Conservation (phyloP, 371 early-diverging fungal species). For the Mortierella sp. region DNA sequence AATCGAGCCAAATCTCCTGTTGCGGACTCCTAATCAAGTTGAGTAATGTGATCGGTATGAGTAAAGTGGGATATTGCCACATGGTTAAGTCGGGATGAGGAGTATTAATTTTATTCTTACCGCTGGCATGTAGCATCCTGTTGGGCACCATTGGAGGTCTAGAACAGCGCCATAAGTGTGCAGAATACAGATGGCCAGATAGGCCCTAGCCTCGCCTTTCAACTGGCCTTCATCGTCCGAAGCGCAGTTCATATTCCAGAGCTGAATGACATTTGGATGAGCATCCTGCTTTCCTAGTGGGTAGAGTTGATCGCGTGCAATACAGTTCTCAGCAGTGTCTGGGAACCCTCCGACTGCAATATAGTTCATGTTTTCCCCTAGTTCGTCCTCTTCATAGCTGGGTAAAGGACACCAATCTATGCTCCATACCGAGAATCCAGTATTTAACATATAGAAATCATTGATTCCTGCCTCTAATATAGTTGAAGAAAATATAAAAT, state of each 20-base stretch:
- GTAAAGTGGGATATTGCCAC: neutral
- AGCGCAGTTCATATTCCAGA: constrained; percentile 45
- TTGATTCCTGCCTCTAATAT: constrained; percentile 25
- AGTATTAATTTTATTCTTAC: constrained; percentile 18
- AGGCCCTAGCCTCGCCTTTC: constrained; percentile 12
- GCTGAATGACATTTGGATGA: constrained; percentile 48
- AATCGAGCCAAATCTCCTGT: constrained; percentile 18
- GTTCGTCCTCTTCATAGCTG: neutral
- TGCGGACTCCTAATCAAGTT: constrained; percentile 10
- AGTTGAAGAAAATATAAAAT: neutral
- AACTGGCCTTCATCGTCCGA: constrained; percentile 26
- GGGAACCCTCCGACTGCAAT: constrained; percentile 52
- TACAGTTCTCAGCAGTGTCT: constrained; percentile 49
- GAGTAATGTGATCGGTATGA: neutral
- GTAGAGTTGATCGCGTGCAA: constrained; percentile 38
- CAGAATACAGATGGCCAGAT: constrained; percentile 37
- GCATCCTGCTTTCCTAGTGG: constrained; percentile 50
- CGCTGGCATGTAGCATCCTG: constrained; percentile 31
- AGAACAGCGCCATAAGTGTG: constrained; percentile 48
- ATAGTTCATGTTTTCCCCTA: constrained; percentile 16
- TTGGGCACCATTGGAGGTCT: constrained; percentile 54
- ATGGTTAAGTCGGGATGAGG: neutral
- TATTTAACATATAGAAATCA: constrained; percentile 38
- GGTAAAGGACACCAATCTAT: constrained; percentile 47
- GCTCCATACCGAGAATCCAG: constrained; percentile 46